A percentile compares a stretch with the other conserved stretches of the same genome.
Evolutionary conservation across 441 rosid genomes (phyloP).

Genomic region (Pelargonium exstipulatum): DNA sequence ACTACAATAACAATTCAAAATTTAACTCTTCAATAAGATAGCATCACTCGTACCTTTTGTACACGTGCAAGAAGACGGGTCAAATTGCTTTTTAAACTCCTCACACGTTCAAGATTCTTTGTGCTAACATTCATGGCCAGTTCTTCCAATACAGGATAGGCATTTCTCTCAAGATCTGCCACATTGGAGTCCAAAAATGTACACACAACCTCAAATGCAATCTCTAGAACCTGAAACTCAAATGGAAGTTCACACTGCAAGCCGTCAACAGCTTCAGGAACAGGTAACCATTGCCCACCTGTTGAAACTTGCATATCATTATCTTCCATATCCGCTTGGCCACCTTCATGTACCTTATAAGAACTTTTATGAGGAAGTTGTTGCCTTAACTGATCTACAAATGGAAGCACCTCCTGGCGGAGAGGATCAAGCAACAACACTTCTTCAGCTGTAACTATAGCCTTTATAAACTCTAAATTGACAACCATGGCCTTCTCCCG

Average conservation of each 20-base stretch:
- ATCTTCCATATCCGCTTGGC: slow-evolving; percentile 31
- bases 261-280: slow-evolving; percentile 73
- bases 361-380: slow-evolving; percentile 56
- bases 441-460: slow-evolving; percentile 89
- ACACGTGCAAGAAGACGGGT: slow-evolving; percentile 90
- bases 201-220: slow-evolving; percentile 83
- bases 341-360: slow-evolving; percentile 30
- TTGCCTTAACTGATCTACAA: slow-evolving; percentile 68
- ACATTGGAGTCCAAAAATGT: slow-evolving; percentile 59
- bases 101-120: slow-evolving; percentile 83
- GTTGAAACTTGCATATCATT: slow-evolving; percentile 40
- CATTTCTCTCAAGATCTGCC: slow-evolving; percentile 69
- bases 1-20: neutral
- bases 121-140: slow-evolving; percentile 86
- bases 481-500: slow-evolving; percentile 93
- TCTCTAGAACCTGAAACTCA: slow-evolving; percentile 93
- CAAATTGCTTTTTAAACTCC: slow-evolving; percentile 85
- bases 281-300: slow-evolving; percentile 43
- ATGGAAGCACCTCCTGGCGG: slow-evolving; percentile 66
- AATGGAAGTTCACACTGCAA: slow-evolving; percentile 79
- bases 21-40: neutral
- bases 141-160: slow-evolving; percentile 91
- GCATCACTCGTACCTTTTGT: slow-evolving; percentile 67
- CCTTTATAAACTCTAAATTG: slow-evolving; percentile 78
- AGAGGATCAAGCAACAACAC: slow-evolving; percentile 73